phyloP scores from a whole-genome alignment of 305 asterid species.

The Fraxinus sp. region DNA sequence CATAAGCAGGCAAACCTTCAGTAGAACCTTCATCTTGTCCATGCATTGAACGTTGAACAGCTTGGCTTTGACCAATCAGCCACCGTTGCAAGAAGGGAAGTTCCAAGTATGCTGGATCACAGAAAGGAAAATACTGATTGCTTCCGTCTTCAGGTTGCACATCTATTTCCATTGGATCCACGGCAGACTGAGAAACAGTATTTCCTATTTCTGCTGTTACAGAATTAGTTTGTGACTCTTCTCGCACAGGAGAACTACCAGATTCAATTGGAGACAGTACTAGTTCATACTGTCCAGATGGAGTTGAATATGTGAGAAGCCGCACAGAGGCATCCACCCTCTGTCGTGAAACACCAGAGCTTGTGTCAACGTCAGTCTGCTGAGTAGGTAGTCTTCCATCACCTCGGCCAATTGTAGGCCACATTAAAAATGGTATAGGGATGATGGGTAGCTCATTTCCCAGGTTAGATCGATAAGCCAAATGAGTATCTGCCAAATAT shows the following conservation, averaged over 20 bases:
- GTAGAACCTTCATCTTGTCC: constrained; percentile 50
- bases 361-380: constrained; percentile 43
- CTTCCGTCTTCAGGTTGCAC: constrained; percentile 57
- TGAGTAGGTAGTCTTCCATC: constrained; percentile 46
- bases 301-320: constrained; percentile 81
- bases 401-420: constrained; percentile 67
- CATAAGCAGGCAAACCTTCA: constrained; percentile 45
- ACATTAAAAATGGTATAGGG: constrained; percentile 66
- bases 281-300: constrained; percentile 85
- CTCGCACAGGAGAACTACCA: constrained; percentile 48
- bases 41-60: constrained; percentile 58
- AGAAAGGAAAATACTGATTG: constrained; percentile 69
- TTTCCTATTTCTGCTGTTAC: constrained; percentile 44
- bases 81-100: constrained; percentile 94
- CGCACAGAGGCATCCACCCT: constrained; percentile 71
- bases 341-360: constrained; percentile 46
- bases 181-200: constrained; percentile 44
- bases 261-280: constrained; percentile 72
- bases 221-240: constrained; percentile 44
- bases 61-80: constrained; percentile 95
- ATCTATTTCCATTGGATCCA: constrained; percentile 75
- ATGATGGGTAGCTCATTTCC: constrained; percentile 66
- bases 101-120: constrained; percentile 86
- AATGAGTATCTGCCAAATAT: constrained; percentile 69
- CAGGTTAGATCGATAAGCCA: constrained; percentile 52